Evolutionary conservation across 345 rosid genomes (phyloP).

Genomic region (Salix suchowensis): DNA sequence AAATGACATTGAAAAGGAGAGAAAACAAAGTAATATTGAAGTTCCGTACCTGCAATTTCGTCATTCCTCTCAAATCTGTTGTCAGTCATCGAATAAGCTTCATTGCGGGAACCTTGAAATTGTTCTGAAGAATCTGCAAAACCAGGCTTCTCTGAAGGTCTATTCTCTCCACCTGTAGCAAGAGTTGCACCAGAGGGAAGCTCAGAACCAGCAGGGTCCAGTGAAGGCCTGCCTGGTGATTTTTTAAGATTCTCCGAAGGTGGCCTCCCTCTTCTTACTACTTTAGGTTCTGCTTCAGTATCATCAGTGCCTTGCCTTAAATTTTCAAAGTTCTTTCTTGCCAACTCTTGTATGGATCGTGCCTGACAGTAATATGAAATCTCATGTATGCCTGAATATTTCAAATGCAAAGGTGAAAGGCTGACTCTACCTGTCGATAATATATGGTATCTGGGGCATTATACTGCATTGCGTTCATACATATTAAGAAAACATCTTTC

Average conservation of each 20-base stretch:
- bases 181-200: constrained; percentile 14
- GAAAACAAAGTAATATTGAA: not conserved
- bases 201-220: constrained; percentile 17
- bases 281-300: constrained; percentile 17
- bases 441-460: constrained; percentile 33
- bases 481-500: constrained; percentile 27
- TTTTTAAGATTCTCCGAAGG: constrained; percentile 22
- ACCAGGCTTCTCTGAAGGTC: constrained; percentile 28
- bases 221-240: constrained; percentile 9
- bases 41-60: constrained; percentile 19
- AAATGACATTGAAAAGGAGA: not conserved
- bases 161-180: constrained; percentile 13
- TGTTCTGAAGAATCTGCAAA: constrained; percentile 25
- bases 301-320: constrained; percentile 22
- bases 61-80: constrained; percentile 34
- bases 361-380: constrained; percentile 11
- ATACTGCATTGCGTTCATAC: constrained; percentile 31
- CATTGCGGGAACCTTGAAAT: constrained; percentile 34
- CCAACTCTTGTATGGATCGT: constrained; percentile 27
- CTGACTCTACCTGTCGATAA: constrained; percentile 20
- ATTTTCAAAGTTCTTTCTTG: constrained; percentile 25
- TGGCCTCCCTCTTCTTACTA: constrained; percentile 25
- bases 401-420: not conserved
- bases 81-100: constrained; percentile 24
- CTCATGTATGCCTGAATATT: not conserved